Conservation (phyloP, 1,284 basidiomycete species). For the Heimioporus retisporus region DNA sequence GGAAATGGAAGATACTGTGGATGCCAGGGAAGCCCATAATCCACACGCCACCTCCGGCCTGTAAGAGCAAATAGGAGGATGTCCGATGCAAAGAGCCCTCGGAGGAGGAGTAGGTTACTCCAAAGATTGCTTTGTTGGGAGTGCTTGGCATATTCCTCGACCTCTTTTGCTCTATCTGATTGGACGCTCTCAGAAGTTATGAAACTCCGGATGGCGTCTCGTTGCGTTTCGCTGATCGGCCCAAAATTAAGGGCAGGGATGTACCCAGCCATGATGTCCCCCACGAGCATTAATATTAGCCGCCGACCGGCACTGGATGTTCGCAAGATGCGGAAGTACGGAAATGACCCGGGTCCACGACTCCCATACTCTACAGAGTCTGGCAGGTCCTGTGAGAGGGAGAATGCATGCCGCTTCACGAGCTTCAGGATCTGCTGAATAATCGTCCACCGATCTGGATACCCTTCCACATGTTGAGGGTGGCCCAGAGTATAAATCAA, state of each 20-base stretch:
- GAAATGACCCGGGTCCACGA: slow-evolving; percentile 32
- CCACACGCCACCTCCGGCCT: slow-evolving; percentile 58
- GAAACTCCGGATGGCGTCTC: slow-evolving; percentile 29
- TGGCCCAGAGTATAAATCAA: too few species aligned
- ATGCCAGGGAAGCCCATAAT: slow-evolving; percentile 54
- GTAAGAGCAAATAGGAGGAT: slow-evolving; percentile 34
- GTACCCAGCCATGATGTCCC: slow-evolving; percentile 36
- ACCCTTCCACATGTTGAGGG: too few species aligned
- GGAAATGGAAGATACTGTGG: too few species aligned
- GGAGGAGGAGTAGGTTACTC: slow-evolving; percentile 49
- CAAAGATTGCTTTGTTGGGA: slow-evolving; percentile 33
- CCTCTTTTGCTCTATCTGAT: slow-evolving; percentile 27
- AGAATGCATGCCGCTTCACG: too few species aligned
- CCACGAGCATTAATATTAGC: slow-evolving; percentile 31
- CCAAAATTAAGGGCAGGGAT: slow-evolving; percentile 11
- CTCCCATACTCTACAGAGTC: slow-evolving; percentile 1
- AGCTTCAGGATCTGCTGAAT: too few species aligned
- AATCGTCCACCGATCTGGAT: too few species aligned
- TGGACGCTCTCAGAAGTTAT: slow-evolving; percentile 18
- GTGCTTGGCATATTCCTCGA: slow-evolving; percentile 14
- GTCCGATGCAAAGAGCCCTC: slow-evolving; percentile 54
- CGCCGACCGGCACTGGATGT: slow-evolving; percentile 21
- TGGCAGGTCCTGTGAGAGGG: too few species aligned
- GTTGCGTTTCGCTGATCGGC: too few species aligned
- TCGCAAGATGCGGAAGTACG: slow-evolving; percentile 44